phyloP scores from a whole-genome alignment of 2,329 filamentous ascomycete genomes.

The Cercospora canescens region DNA sequence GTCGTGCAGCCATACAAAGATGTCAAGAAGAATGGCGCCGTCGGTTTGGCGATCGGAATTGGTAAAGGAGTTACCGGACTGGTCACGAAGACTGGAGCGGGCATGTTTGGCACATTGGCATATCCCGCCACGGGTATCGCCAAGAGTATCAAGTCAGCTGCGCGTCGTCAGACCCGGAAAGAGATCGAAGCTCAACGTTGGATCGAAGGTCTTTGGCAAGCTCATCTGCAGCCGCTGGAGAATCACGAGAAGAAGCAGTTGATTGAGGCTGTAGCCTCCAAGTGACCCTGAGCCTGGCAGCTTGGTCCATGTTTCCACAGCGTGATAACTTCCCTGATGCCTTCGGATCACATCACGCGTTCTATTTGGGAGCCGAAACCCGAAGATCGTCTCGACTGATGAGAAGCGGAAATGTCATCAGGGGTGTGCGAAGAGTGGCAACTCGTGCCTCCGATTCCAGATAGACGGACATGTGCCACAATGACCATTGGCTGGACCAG shows the following conservation, averaged over 20 bases:
- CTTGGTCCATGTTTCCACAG: no score
- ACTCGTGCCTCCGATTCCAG: no score
- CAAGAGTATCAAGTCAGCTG: not conserved
- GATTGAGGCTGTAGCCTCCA: no score
- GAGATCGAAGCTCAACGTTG: not conserved
- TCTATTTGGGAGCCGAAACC: no score
- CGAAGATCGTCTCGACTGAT: no score
- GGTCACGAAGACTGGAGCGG: not conserved
- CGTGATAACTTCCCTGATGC: no score
- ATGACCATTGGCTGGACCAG: no score
- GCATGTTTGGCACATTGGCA: not conserved
- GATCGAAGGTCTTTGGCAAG: not conserved
- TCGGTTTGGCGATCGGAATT: not conserved
- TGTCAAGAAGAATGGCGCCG: conserved; percentile 52
- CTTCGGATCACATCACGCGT: no score
- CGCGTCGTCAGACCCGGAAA: not conserved
- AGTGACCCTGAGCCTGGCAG: no score
- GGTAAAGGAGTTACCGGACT: not conserved
- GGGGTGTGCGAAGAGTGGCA: no score
- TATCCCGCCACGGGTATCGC: not conserved
- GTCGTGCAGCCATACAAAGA: conserved; percentile 75
- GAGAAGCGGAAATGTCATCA: no score
- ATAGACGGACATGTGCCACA: no score
- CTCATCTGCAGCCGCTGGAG: not conserved
- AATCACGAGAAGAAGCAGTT: not conserved